Evolutionary conservation across 148 eudicot genomes (phyloP).

Genomic region (Vaccinium corymbosum): DNA sequence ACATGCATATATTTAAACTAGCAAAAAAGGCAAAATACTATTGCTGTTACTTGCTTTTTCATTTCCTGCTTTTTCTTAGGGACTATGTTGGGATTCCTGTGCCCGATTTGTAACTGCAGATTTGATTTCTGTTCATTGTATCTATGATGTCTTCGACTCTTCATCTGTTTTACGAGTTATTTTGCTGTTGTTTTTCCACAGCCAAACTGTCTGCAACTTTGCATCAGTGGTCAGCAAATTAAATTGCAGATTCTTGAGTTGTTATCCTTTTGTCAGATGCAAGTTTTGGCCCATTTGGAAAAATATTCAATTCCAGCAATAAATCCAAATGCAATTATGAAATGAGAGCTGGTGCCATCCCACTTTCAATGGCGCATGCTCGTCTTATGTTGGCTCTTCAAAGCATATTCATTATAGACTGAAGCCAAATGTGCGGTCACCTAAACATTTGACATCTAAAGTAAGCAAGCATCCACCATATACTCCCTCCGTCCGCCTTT

Average conservation of each 20-base stretch:
- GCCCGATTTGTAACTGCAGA: not conserved
- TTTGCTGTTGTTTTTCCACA: not conserved
- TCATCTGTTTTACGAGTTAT: not conserved
- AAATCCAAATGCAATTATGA: not conserved
- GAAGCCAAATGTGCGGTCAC: too few species aligned
- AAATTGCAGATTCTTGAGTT: not conserved
- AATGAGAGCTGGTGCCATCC: not conserved
- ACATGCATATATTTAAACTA: not conserved
- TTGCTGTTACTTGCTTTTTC: not conserved
- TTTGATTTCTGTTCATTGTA: not conserved
- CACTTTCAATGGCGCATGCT: constrained; percentile 28
- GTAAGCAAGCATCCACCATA: too few species aligned
- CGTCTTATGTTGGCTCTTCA: constrained; percentile 91
- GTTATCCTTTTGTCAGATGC: not conserved
- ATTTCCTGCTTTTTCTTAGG: not conserved
- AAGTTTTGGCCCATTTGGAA: not conserved
- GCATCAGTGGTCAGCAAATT: not conserved
- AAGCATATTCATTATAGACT: constrained; percentile 66
- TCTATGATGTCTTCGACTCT: not conserved
- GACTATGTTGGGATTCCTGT: not conserved
- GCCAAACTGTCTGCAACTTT: not conserved
- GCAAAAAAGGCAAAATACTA: not conserved
- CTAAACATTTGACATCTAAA: too few species aligned
- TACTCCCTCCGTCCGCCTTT: too few species aligned
- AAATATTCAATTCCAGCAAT: not conserved